A percentile compares a stretch with the other conserved stretches of the same genome.
Evolutionary conservation across 73 alveolate genomes (phyloP).

Genomic region (Loxodes magnus): DNA sequence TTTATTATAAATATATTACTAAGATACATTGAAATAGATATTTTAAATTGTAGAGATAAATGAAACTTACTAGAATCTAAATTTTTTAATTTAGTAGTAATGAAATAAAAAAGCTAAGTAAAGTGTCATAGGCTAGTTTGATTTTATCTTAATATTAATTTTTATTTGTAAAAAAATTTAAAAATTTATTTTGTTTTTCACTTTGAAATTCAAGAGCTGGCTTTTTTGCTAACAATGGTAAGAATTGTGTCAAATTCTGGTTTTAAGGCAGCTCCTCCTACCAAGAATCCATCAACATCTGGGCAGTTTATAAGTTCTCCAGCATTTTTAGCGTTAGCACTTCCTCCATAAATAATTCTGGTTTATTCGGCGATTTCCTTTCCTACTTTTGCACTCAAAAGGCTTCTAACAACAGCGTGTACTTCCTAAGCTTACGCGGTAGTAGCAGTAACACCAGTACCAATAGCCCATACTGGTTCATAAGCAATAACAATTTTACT

Average conservation of each 20-base stretch:
- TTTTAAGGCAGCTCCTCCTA: slow-evolving; percentile 89
- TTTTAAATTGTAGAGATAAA: too few species aligned
- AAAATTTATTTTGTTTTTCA: too few species aligned
- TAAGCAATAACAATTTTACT: slow-evolving; percentile 89
- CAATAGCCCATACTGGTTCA: slow-evolving; percentile 99
- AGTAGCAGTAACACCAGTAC: slow-evolving; percentile 98
- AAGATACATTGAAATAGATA: too few species aligned
- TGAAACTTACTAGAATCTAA: too few species aligned
- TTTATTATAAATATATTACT: too few species aligned
- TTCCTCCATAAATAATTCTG: slow-evolving; percentile 83
- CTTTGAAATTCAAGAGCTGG: too few species aligned
- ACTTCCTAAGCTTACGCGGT: slow-evolving; percentile 97
- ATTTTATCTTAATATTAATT: too few species aligned
- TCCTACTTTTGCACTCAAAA: slow-evolving; percentile 62
- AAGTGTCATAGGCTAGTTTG: too few species aligned
- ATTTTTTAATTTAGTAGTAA: too few species aligned
- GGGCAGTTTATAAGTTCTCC: slow-evolving; percentile 19
- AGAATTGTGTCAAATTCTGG: slow-evolving; percentile 30
- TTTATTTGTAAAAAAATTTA: too few species aligned
- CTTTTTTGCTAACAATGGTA: too few species aligned
- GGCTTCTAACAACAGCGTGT: slow-evolving; percentile 73
- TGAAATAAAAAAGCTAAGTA: too few species aligned
- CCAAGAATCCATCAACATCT: slow-evolving; percentile 88
- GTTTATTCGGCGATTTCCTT: slow-evolving; percentile 35
- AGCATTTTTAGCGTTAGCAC: slow-evolving; percentile 63